A percentile compares a stretch with the other conserved stretches of the same genome.
Evolutionary conservation across 2,329 filamentous ascomycete species (phyloP).

Genomic region (Pseudocercospora ulei): DNA sequence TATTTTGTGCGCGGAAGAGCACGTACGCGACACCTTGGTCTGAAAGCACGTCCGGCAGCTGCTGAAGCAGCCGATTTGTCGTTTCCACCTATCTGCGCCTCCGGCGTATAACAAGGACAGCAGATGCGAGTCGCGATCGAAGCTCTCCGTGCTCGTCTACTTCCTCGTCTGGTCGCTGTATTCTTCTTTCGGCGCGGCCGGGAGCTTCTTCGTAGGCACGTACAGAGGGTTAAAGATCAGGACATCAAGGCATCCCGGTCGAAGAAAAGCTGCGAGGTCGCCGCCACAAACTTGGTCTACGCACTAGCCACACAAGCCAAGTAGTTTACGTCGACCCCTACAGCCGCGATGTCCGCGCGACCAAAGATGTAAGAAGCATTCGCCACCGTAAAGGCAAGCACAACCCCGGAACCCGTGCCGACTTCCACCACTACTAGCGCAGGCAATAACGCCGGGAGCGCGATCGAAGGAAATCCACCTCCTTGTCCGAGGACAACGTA

Average conservation of each 20-base stretch:
- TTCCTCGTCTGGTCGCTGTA: slow-evolving; percentile 5
- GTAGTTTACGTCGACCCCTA: slow-evolving; percentile 75
- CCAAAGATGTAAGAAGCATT: slow-evolving; percentile 66
- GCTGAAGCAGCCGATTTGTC: slow-evolving; percentile 65
- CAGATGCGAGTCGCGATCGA: slow-evolving; percentile 72
- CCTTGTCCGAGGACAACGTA: slow-evolving; percentile 64
- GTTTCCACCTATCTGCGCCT: slow-evolving; percentile 89
- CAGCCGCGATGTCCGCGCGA: slow-evolving; percentile 56
- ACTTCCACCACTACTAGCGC: slow-evolving; percentile 65
- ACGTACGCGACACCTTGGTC: slow-evolving; percentile 73
- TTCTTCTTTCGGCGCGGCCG: slow-evolving; percentile 33
- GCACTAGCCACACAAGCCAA: slow-evolving; percentile 68
- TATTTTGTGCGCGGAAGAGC: slow-evolving; percentile 82
- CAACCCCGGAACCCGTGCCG: slow-evolving; percentile 83
- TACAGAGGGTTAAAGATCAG: slow-evolving; percentile 96
- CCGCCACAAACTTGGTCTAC: slow-evolving; percentile 62
- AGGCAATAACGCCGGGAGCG: slow-evolving; percentile 40
- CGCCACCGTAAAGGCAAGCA: slow-evolving; percentile 77
- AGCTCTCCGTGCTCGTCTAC: slow-evolving; percentile 35
- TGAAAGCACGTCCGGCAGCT: slow-evolving; percentile 56
- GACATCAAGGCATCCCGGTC: slow-evolving; percentile 58
- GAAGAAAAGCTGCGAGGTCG: slow-evolving; percentile 58
- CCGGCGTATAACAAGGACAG: slow-evolving; percentile 82
- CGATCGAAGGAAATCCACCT: slow-evolving; percentile 57
- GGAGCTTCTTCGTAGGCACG: slow-evolving; percentile 72